phyloP scores from a whole-genome alignment of 2,329 filamentous ascomycete species.

The Epichloe coenophiala region DNA sequence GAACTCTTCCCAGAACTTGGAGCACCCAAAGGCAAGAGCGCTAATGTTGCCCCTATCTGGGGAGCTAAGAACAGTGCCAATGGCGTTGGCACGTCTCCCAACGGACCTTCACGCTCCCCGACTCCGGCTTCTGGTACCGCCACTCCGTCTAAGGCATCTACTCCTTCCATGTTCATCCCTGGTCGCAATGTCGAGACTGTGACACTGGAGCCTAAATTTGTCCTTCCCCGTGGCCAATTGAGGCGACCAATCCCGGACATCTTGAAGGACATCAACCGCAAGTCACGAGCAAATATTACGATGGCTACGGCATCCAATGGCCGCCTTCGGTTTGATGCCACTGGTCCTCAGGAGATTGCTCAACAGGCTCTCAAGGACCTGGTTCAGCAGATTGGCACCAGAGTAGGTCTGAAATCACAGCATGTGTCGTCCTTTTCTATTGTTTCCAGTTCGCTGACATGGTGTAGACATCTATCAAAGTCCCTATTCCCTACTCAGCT shows the following conservation, averaged over 20 bases:
- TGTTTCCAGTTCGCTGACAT: slow-evolving; percentile 1
- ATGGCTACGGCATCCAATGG: slow-evolving; percentile 62
- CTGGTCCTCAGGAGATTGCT: slow-evolving; percentile 70
- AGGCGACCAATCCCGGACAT: slow-evolving; percentile 73
- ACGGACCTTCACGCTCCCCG: slow-evolving; percentile 45
- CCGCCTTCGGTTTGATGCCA: slow-evolving; percentile 68
- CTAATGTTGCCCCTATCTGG: slow-evolving; percentile 62
- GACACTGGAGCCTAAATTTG: slow-evolving; percentile 58
- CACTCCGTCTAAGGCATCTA: slow-evolving; percentile 21
- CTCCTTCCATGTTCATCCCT: slow-evolving; percentile 54
- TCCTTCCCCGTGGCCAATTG: slow-evolving; percentile 63
- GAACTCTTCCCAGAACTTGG: slow-evolving; percentile 92
- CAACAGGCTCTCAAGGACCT: slow-evolving; percentile 83
- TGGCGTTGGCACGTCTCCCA: slow-evolving; percentile 37
- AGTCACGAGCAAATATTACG: slow-evolving; percentile 74
- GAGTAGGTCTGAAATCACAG: slow-evolving; percentile 40
- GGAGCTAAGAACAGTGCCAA: slow-evolving; percentile 53
- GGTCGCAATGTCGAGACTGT: slow-evolving; percentile 71
- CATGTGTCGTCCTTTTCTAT: too few species aligned
- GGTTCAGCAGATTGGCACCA: slow-evolving; percentile 74
- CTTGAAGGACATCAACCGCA: slow-evolving; percentile 82
- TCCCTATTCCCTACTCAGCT: slow-evolving; percentile 71
- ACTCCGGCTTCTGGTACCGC: slow-evolving; percentile 48
- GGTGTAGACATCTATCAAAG: slow-evolving; percentile 42
- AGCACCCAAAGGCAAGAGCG: slow-evolving; percentile 50